These are phyloP conservation scores for Trichoderma gamsii DNA, from an alignment of 495 filamentous ascomycete species.

Conservation along the genomic window DNA sequence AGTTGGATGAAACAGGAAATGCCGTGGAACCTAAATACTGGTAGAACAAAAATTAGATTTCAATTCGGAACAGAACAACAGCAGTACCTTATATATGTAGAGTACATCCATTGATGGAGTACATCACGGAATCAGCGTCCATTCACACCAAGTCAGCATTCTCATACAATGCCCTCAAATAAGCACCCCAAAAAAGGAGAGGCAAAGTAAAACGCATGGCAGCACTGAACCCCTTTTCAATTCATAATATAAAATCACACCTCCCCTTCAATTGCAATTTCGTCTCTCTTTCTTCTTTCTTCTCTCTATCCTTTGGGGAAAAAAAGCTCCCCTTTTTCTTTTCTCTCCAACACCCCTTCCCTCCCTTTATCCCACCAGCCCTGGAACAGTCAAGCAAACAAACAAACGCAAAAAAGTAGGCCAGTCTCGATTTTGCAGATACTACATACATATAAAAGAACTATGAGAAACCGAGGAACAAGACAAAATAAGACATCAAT, in stretches of 20 bases:
- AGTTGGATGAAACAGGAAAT: background rate
- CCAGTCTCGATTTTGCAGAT: constrained; percentile 8
- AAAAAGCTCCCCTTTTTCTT: background rate
- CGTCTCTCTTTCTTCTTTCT: background rate
- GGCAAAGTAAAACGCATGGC: no score
- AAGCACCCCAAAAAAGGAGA: background rate
- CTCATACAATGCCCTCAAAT: background rate
- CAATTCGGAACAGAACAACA: no score
- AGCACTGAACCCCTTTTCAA: no score
- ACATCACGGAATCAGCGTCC: no score
- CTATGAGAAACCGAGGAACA: background rate
- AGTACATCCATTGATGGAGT: no score
- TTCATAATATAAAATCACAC: background rate
- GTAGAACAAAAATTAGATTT: no score
- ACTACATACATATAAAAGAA: background rate
- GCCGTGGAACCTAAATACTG: background rate
- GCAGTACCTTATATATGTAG: no score
- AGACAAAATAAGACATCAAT: background rate
- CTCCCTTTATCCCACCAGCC: background rate
- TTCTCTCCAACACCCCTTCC: no score
- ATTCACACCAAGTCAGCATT: no score
- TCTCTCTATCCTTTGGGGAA: background rate
- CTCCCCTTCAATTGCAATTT: background rate
- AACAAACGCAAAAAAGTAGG: background rate
- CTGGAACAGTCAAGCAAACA: background rate